Base-by-base conservation (phyloP, 1,284 basidiomycete species). In the Bjerkandera adusta region DNA sequence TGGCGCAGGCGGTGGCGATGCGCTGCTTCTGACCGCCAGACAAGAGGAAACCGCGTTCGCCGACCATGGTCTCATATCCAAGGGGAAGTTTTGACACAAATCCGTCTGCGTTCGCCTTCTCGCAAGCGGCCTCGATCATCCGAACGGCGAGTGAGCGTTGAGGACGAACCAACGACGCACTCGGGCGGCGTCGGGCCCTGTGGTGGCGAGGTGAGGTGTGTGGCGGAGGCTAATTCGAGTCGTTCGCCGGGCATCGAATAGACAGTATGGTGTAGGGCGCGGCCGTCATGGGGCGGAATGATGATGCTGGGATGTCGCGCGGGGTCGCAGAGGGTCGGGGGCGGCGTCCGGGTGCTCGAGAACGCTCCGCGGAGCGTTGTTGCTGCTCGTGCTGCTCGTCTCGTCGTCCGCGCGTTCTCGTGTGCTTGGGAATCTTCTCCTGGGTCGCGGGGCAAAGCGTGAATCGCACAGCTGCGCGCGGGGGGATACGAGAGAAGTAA, bases 1-100 rank as follows among this genome's bases (percentile, higher is more conserved):
- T 94, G 7, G 93, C 93, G 42, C 93, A 85, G n/a, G 92, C 92
- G 56, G 93, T 94, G 8, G 92, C 92, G 36, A 94, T 76, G 58
- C 92, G 88, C 62, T 95, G 83, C 75, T 95, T 86, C 76, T 97
- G 93, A 18, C 94, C 94, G 50, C 93, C 93, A 15, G 85, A 89
- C 0, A 97, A 71, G 34, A 95, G 71, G 76, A 94, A 92, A 2
- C 93, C 94, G 44, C 92, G 83, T 65, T 97, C 94, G 34, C 94
- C 94, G 44, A 97, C 92, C 68, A 90, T 72, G 3, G 94, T 96
- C 44, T 94, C 85, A 62, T 96, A 97, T 1, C 89, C 89, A 2
- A 85, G 66, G 1, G 93, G 92, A 4, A 95, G 72, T 59, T 89
- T 89, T 47, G 72, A 72, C 57, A 97, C 86, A 67, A 97, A 97